phyloP scores from a whole-genome alignment of 1,284 basidiomycete species.

The Pterulicium gracile region DNA sequence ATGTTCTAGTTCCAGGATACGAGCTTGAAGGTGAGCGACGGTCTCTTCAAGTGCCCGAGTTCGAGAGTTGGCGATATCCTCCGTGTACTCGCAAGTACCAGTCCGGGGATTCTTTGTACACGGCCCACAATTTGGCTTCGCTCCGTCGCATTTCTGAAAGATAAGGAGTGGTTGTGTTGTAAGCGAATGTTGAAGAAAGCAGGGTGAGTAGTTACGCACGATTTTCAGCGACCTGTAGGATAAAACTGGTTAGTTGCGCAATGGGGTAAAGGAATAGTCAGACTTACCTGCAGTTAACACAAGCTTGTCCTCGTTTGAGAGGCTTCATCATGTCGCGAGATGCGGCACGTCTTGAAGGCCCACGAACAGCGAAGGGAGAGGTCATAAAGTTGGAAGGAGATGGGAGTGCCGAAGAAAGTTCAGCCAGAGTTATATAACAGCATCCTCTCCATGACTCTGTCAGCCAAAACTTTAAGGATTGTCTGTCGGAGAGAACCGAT shows the following conservation, averaged over 20 bases:
- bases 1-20: constrained; percentile 33
- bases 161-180: no score
- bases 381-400: not conserved
- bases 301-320: constrained; percentile 16
- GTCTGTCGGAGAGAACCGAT: no score
- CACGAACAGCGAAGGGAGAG: not conserved
- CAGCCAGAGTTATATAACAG: not conserved
- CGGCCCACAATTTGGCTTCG: constrained; percentile 32
- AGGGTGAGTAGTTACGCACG: constrained; percentile 22
- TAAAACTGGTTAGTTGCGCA: constrained; percentile 2
- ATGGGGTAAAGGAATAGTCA: not conserved
- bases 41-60: constrained; percentile 33
- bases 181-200: not conserved
- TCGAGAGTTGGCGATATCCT: constrained; percentile 27
- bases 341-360: not conserved
- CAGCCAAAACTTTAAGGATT: no score
- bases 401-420: not conserved
- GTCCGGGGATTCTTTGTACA: constrained; percentile 30
- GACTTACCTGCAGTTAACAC: constrained; percentile 33
- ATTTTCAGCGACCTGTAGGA: constrained; percentile 43
- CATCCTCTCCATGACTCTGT: constrained; percentile 7
- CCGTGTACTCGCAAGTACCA: constrained; percentile 35
- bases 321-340: not conserved
- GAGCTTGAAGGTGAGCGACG: constrained; percentile 28
- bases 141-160: constrained; percentile 34